A percentile compares a stretch with the other conserved stretches of the same genome.
Conservation (phyloP, 2,329 filamentous ascomycete species). For the Remersonia thermophila region DNA sequence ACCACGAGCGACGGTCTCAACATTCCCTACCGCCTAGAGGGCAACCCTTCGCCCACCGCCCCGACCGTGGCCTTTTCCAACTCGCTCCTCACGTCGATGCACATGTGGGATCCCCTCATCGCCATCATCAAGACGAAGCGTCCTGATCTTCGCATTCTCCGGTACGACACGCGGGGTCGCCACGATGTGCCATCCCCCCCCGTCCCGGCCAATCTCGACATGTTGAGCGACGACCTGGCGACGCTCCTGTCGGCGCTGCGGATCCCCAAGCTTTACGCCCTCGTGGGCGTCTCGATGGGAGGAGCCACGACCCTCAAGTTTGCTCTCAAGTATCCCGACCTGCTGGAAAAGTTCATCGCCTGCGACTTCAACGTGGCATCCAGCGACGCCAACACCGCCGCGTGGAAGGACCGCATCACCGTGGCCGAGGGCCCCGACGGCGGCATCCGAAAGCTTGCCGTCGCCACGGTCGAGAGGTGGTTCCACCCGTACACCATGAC, state of each 20-base stretch:
- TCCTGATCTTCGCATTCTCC: constrained; percentile 58
- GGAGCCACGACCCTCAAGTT: constrained; percentile 67
- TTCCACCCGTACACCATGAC: constrained; percentile 49
- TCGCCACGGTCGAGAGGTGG: constrained; percentile 63
- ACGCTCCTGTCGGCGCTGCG: constrained; percentile 56
- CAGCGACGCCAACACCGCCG: constrained; percentile 60
- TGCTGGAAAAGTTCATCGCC: constrained; percentile 50
- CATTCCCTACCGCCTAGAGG: constrained; percentile 66
- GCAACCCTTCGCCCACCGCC: constrained; percentile 51
- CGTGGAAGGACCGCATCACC: constrained; percentile 66
- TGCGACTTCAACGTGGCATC: constrained; percentile 70
- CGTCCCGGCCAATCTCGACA: constrained; percentile 45
- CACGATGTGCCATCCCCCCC: constrained; percentile 35
- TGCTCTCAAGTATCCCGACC: constrained; percentile 51
- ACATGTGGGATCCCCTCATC: constrained; percentile 73
- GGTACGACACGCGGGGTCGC: constrained; percentile 67
- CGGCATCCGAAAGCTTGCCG: constrained; percentile 55
- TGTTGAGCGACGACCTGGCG: constrained; percentile 56
- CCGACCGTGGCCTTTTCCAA: constrained; percentile 68
- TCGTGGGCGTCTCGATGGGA: constrained; percentile 71
- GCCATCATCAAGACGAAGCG: constrained; percentile 45
- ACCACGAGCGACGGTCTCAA: constrained; percentile 55
- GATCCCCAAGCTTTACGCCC: constrained; percentile 50
- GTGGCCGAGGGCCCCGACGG: constrained; percentile 46
- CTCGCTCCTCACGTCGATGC: constrained; percentile 63